Conservation (phyloP, 2,329 filamentous ascomycete species). For the Ceratocystis papillata region DNA sequence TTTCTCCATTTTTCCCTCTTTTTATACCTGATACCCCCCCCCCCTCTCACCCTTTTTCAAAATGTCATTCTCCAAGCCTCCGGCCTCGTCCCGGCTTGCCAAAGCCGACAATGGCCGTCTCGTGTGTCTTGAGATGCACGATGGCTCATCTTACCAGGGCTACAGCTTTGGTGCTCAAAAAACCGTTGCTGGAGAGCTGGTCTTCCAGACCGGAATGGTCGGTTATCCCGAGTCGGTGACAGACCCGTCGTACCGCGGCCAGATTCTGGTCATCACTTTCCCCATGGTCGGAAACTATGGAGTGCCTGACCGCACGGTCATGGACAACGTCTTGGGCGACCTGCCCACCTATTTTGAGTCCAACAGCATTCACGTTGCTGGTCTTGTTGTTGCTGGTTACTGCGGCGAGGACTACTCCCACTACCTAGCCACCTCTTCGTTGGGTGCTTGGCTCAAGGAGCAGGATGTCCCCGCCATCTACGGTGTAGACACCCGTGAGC, state of each 20-base stretch:
- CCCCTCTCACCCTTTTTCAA: neutral
- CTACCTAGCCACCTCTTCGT: conserved; percentile 77
- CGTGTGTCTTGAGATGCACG: conserved; percentile 82
- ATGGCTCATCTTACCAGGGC: conserved; percentile 83
- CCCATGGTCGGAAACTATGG: conserved; percentile 96
- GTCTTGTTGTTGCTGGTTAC: conserved; percentile 82
- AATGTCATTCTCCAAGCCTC: conserved; percentile 35
- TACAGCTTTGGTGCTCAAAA: conserved; percentile 94
- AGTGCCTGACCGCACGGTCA: conserved; percentile 74
- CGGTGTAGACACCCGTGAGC: conserved; percentile 81
- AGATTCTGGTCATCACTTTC: conserved; percentile 95
- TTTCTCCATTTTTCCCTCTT: neutral
- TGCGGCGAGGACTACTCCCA: conserved; percentile 93
- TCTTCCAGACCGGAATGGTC: conserved; percentile 99
- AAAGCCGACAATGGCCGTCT: conserved; percentile 47
- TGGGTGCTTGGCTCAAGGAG: conserved; percentile 93
- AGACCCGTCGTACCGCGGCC: conserved; percentile 76
- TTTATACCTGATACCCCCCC: conserved; percentile 9
- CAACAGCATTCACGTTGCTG: conserved; percentile 82
- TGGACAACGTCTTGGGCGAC: conserved; percentile 74
- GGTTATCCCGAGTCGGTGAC: conserved; percentile 92
- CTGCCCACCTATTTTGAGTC: conserved; percentile 91
- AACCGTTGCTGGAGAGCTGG: conserved; percentile 90
- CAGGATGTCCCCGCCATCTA: conserved; percentile 89
- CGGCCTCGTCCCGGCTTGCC: conserved; percentile 51